Evolutionary conservation across 371 early-diverging fungal species (phyloP), one percentile per base, ranked within the genome.

Genomic region (Umbelopsis sp.): DNA sequence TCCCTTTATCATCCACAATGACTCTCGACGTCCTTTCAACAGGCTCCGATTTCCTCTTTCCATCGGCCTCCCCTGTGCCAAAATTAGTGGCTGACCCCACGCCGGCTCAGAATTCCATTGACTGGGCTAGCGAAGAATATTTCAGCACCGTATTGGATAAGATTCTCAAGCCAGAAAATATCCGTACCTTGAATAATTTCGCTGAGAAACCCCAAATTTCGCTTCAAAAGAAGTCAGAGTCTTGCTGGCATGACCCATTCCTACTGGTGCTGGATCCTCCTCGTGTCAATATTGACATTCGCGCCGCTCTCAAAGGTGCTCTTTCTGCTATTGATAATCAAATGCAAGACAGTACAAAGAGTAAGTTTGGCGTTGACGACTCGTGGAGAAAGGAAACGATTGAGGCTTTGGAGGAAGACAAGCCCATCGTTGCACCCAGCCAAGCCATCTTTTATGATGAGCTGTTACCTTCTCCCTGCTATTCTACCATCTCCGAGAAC

Each of bases 301-400:
- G 76, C 9, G 76, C 73, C 44, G 72, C 70, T 35, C 53, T 76
- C 5, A 67, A 73, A 44, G 73, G 76, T 48, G 76, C 76, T 32
- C 63, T 76, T 11, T 73, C 73, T n/a, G 9, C 71, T 14, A 71
- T 73, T 22, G 72, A 70, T 48, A 73, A 73, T 63, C 73, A 76
- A 38, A 73, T 76, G 73, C 72, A 73, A 44, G 69, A 70, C n/a
- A 74, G 67, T 35, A 32, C 57, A 57, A 57, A 57, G 57, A 18
- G 94, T 74, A 95, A 95, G 35, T 12, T 35, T 3, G 57, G 14
- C 66, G 65, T 71, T 2, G 82, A 91, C 20, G 91, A 92, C 67
- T 90, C 91, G 67, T 69, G 75, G 74, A 78, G 79, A 70, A 91
- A 92, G 92, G 63, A 53, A 12, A 75, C 85, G 65, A 88, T 92